Percentiles rank a stretch among this genome's conserved stretches.
These are phyloP conservation scores for Nematocida sp. DNA, from an alignment of 371 early-diverging fungal species.

Conservation along the genomic window DNA sequence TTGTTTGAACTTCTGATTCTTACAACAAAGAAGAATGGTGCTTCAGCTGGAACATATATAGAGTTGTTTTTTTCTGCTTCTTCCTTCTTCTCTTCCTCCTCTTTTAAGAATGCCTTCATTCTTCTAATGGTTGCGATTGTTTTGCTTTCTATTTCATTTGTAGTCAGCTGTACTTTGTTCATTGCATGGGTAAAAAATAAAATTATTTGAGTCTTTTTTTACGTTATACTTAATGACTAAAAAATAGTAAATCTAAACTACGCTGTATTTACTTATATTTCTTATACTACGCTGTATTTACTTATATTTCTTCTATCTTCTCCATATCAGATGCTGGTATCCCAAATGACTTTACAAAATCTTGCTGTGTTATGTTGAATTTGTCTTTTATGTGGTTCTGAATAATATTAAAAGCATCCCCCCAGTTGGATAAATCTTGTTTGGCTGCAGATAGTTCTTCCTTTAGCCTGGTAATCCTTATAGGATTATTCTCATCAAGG, in stretches of 20 bases:
- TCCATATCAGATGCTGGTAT: constrained; percentile 78
- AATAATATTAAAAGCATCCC: constrained; percentile 81
- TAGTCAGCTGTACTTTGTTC: constrained; percentile 9
- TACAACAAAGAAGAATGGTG: constrained; percentile 68
- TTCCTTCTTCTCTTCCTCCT: constrained; percentile 56
- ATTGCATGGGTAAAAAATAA: constrained; percentile 40
- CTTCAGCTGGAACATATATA: constrained; percentile 68
- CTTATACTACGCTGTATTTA: neutral
- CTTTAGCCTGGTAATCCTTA: neutral
- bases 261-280: neutral
- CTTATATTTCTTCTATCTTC: constrained; percentile 5
- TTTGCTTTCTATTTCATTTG: constrained; percentile 32
- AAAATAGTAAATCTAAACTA: neutral
- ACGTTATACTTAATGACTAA: neutral
- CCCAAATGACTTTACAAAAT: constrained; percentile 76
- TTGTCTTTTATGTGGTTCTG: constrained; percentile 78
- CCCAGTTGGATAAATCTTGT: constrained; percentile 56
- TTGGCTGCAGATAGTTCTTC: constrained; percentile 11
- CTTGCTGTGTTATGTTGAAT: constrained; percentile 74
- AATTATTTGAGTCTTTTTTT: constrained; percentile 24
- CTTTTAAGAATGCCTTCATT: constrained; percentile 55
- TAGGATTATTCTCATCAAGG: constrained; percentile 46
- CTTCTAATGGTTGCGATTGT: constrained; percentile 44
- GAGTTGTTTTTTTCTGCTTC: constrained; percentile 55
- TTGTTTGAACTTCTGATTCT: constrained; percentile 91